Base-by-base conservation (phyloP, 2,329 filamentous ascomycete genomes). In the Trematosphaeria pertusa region DNA sequence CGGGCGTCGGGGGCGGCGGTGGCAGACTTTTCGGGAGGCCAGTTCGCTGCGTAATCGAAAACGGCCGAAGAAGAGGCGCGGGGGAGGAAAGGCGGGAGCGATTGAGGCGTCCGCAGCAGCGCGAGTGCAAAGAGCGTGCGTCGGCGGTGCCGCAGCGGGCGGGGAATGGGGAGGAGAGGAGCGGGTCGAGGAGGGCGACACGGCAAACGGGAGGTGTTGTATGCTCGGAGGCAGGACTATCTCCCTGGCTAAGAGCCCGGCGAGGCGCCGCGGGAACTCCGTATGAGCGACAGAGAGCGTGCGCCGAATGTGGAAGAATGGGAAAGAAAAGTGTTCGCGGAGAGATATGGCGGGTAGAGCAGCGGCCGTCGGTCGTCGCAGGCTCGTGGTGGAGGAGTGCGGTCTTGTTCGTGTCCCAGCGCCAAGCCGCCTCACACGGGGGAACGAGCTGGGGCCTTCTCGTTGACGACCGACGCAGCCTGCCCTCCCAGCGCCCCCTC, bases 171-270 rank as follows among this genome's bases (percentile, higher is more conserved):
- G 19, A n/a, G 20, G 39, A 35, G 35, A 43, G 50, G 44, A 50
- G 46, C 35, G 48, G 40, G 42, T 38, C 42, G 43, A 19, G 35
- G 46, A 21, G 48, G 49, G 30, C 36, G 45, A 41, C 31, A 30
- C 45, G 47, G 48, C 47, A 56, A 43, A 48, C 41, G 46, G 43
- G 40, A 35, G 43, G 35, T 21, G 44, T 47, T 37, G 45, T 42
- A 44, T 34, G 33, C 31, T 44, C 45, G 47, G 51, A 52, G 39
- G 52, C 39, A 51, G 40, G 43, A 51, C 42, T 52, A 46, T 56
- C 54, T 55, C 54, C 51, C 52, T 56, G 42, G 38, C 47, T 46
- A 42, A 52, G 44, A 47, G 64, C 58, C 62, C 61, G 56, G 49
- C 54, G 54, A 59, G 53, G 54, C 59, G 56, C 50, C 24, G 38